Percentiles rank a stretch among this genome's conserved stretches.
These are phyloP conservation scores for Phialophora chinensis DNA, from an alignment of 2,329 filamentous ascomycete species.

Conservation along the genomic window DNA sequence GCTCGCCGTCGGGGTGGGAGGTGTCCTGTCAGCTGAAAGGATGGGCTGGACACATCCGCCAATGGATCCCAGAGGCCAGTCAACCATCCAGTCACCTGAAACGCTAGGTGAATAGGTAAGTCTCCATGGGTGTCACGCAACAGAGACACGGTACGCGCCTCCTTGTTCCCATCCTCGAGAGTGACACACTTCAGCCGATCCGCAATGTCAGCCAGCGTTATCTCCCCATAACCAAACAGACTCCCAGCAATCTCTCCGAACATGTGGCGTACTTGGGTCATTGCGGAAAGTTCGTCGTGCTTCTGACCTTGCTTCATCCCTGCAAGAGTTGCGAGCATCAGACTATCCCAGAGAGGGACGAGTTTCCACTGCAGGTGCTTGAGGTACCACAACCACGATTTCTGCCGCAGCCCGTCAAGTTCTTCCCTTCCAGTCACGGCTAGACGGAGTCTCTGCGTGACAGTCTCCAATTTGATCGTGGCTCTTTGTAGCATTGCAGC, in stretches of 20 bases:
- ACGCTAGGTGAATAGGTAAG: constrained; percentile 8
- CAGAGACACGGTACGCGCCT: background rate
- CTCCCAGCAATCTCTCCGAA: background rate
- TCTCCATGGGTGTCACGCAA: constrained; percentile 10
- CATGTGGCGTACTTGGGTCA: background rate
- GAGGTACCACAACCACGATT: constrained; percentile 15
- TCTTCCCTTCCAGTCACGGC: constrained; percentile 12
- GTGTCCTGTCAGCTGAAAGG: background rate
- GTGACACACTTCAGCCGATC: background rate
- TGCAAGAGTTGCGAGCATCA: background rate
- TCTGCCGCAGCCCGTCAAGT: background rate
- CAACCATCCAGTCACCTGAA: constrained; percentile 18
- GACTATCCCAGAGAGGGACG: constrained; percentile 5
- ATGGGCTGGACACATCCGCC: background rate
- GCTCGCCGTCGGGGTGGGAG: constrained; percentile 2
- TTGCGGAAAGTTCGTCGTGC: background rate
- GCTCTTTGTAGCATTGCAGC: background rate
- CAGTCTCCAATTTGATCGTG: background rate
- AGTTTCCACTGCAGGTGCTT: constrained; percentile 6
- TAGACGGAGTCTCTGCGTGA: background rate
- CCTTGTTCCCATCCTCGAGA: background rate
- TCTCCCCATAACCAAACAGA: background rate
- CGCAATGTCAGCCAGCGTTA: background rate
- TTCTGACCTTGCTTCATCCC: background rate
- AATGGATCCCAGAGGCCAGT: constrained; percentile 20